Evolutionary conservation across 2,329 filamentous ascomycete genomes (phyloP), one percentile per base, ranked within the genome.

Genomic region (Ascochyta clinopodiicola): DNA sequence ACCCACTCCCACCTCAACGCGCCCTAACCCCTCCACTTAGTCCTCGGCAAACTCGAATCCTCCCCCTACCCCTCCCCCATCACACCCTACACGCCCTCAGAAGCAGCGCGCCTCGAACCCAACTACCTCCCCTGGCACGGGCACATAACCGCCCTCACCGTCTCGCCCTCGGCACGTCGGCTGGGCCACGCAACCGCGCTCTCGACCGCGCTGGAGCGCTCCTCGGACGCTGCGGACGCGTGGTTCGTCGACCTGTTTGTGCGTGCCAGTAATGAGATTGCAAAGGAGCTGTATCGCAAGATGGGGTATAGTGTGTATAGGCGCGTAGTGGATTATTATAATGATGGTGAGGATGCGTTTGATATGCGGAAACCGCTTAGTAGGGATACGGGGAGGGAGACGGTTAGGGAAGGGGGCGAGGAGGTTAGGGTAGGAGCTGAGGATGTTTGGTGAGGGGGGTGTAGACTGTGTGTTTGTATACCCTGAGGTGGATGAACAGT

Each of bases 121-220:
- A 80, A 97, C 79, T 96, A 96, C 79, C 88, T 96, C n/a, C 94
- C 94, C n/a, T 98, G 92, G 91, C 95, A 99, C 79, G 94, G 92
- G 19, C 95, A 99, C 78, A 96, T 99, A 72, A 99, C 95, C 4
- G 95, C 94, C 32, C 82, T 99, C 46, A 98, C 95, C 0, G 91
- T 99, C 19, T 89, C 94, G 0, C 95, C 95, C 0, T 86, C 89
- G 52, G 92, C 92, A 44, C 88, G 95, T 25, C 86, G 95, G 38
- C 84, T 95, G 15, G 94, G 95, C 15, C 90, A 97, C 67, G 95
- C 94, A 45, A 91, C 89, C 56, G 88, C 89, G 40, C 82, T 99
- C 34, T 92, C 90, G 0, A 84, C 90, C 68, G 87, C 91, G 52
- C 82, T 99, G 27, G 94, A 97, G 76, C 82, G 83, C n/a, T 88